Percentiles rank a stretch among this genome's conserved stretches.
Evolutionary conservation across 495 filamentous ascomycete species (phyloP).

Genomic region (Hamigera avellanea): DNA sequence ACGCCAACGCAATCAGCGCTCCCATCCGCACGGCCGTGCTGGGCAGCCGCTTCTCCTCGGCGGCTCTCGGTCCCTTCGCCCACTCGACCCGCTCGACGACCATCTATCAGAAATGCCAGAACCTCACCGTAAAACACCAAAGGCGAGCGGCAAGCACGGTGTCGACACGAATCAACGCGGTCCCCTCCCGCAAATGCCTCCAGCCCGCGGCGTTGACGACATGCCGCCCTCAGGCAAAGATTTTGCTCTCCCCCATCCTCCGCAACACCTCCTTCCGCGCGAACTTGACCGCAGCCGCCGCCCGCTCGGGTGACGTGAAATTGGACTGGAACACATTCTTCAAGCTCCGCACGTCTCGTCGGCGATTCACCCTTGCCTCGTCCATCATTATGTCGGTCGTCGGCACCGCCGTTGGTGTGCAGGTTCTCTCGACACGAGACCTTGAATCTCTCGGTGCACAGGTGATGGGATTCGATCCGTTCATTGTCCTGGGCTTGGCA

Average conservation of each 20-base stretch:
- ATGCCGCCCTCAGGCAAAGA: slow-evolving; percentile 10
- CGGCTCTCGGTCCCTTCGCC: slow-evolving; percentile 12
- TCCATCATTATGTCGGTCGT: slow-evolving; percentile 52
- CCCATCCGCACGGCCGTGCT: slow-evolving; percentile 21
- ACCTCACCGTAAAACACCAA: neutral
- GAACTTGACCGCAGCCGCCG: slow-evolving; percentile 19
- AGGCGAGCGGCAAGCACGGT: slow-evolving; percentile 10
- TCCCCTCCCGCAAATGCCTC: slow-evolving; percentile 5
- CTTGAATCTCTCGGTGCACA: slow-evolving; percentile 56
- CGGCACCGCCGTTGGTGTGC: slow-evolving; percentile 47
- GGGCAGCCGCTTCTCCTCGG: slow-evolving; percentile 13
- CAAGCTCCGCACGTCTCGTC: slow-evolving; percentile 70
- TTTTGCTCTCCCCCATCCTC: slow-evolving; percentile 13
- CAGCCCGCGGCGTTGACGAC: slow-evolving; percentile 6
- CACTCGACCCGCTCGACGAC: slow-evolving; percentile 6
- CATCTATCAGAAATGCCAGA: slow-evolving; percentile 8
- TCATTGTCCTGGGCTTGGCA: slow-evolving; percentile 69
- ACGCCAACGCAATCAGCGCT: slow-evolving; percentile 14
- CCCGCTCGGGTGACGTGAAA: slow-evolving; percentile 17
- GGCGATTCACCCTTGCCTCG: slow-evolving; percentile 67
- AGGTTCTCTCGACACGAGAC: slow-evolving; percentile 50
- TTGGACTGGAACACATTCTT: slow-evolving; percentile 95
- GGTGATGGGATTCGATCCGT: slow-evolving; percentile 70
- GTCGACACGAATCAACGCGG: slow-evolving; percentile 6
- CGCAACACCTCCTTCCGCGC: slow-evolving; percentile 25